phyloP scores from a whole-genome alignment of 768 basidiomycete species.

The Paxillus ammoniavirescens region DNA sequence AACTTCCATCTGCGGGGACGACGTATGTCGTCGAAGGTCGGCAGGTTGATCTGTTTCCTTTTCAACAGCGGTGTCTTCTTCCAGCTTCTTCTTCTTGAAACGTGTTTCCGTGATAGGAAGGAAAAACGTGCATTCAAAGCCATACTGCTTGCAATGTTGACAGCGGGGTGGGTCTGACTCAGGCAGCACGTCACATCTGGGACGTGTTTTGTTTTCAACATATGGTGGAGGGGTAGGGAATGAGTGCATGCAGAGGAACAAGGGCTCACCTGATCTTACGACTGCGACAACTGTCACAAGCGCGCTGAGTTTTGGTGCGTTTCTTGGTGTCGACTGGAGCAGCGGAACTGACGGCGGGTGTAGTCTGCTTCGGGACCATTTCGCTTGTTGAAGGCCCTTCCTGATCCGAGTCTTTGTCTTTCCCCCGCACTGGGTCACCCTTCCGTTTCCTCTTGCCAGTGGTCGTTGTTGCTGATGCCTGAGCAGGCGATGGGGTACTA shows the following conservation, averaged over 20 bases:
- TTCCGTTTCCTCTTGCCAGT: conserved; percentile 67
- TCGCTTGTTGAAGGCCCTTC: conserved; percentile 55
- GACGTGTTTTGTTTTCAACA: conserved; percentile 11
- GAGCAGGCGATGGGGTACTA: conserved; percentile 33
- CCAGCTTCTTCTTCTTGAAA: conserved; percentile 93
- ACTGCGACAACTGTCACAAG: conserved; percentile 87
- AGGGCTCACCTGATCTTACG: conserved; percentile 75
- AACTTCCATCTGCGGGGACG: conserved; percentile 47
- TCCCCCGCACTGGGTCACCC: conserved; percentile 35
- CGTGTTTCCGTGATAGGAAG: conserved; percentile 98
- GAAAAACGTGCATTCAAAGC: conserved; percentile 95
- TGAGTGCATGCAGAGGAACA: not conserved
- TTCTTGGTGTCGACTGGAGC: conserved; percentile 67
- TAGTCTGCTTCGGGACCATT: conserved; percentile 32
- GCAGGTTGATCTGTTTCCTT: conserved; percentile 35
- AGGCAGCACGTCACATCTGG: conserved; percentile 77
- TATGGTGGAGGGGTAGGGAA: not conserved
- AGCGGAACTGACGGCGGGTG: conserved; percentile 27
- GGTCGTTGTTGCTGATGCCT: conserved; percentile 29
- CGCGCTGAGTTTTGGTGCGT: conserved; percentile 88
- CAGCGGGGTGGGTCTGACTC: conserved; percentile 81
- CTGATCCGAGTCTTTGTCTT: conserved; percentile 60
- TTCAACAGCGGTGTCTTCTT: conserved; percentile 56
- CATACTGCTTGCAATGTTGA: conserved; percentile 93
- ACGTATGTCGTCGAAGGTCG: conserved; percentile 33